Evolutionary conservation across 1,139 yeast species (phyloP), one percentile per base, ranked within the genome.

Genomic region (Taphrina deformans): DNA sequence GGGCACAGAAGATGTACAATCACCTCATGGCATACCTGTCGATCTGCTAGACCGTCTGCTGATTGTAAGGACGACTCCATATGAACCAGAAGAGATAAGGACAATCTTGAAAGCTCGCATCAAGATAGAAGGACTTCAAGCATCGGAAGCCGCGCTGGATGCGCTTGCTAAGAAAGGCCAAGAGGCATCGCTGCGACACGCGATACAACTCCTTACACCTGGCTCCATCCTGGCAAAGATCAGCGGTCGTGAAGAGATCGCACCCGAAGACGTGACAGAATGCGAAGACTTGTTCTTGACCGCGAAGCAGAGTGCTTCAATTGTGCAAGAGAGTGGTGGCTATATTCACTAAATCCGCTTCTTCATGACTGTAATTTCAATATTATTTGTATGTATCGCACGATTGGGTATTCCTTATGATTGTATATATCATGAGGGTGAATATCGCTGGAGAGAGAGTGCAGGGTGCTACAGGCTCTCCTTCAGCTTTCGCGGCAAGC

Each of bases 11-110:
- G 96, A 88, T 70, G 83, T 88, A 66, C 83, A 84, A 69, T 88
- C 96, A 18, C 97, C 99, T 27, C 99, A 95, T 74, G 99, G 99
- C 59, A 85, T 95, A 70, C 99, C 99, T 44, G 89, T 97, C 1
- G 99, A 93, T 79, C 82, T 93, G 74, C 83, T 92, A 66, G 99
- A 93, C 76, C 82, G 99, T 70, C 80, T 93, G 69, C 82, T 93
- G 71, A 95, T 93, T 74, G 93, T 95, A 62, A 86, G 96, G 76
- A 93, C 99, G 5, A 80, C 89, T 67, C 95, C 97, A 27, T 93
- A 93, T 79, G 82, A 82, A 69, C 83, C 82, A 70, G 95, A 88
- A 62, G 99, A 93, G 76, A 88, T 92, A 69, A 83, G 85, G 69
- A 82, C 86, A 21, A 93, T 93, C 71, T 85, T 93, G 69, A 85